Evolutionary conservation across 306 rosid species (phyloP).

Genomic region (Citrullus mucosospermus): DNA sequence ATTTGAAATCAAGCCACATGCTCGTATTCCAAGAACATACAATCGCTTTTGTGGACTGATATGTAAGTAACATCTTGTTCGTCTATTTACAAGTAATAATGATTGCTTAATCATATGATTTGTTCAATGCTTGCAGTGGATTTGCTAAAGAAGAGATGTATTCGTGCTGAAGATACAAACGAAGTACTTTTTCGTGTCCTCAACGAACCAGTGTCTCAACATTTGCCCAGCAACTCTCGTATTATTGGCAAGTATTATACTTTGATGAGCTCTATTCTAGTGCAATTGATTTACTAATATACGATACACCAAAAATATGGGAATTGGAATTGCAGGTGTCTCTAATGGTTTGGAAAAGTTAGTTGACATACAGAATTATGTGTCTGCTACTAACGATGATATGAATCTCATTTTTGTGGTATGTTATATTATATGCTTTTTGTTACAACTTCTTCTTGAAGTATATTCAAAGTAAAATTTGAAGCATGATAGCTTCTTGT

Average conservation of each 20-base stretch:
- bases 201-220: slow-evolving; percentile 14
- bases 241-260: slow-evolving; percentile 12
- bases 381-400: background rate
- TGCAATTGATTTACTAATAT: background rate
- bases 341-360: slow-evolving; percentile 19
- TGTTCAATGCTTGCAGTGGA: slow-evolving; percentile 15
- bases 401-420: slow-evolving; percentile 18
- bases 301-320: background rate
- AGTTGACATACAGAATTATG: slow-evolving; percentile 8
- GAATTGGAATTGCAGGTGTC: slow-evolving; percentile 20
- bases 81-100: background rate
- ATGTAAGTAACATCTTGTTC: slow-evolving; percentile 9
- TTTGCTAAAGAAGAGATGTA: slow-evolving; percentile 14
- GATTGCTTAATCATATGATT: background rate
- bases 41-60: slow-evolving; percentile 29
- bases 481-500: background rate
- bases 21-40: slow-evolving; percentile 19
- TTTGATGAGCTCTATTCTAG: background rate
- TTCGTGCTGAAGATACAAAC: slow-evolving; percentile 16
- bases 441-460: background rate
- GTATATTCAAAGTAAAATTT: background rate
- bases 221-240: slow-evolving; percentile 16
- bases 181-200: slow-evolving; percentile 19
- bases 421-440: background rate
- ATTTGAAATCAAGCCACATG: slow-evolving; percentile 35